Conservation (phyloP, 495 filamentous ascomycete genomes). For the Penicillium subrubescens region DNA sequence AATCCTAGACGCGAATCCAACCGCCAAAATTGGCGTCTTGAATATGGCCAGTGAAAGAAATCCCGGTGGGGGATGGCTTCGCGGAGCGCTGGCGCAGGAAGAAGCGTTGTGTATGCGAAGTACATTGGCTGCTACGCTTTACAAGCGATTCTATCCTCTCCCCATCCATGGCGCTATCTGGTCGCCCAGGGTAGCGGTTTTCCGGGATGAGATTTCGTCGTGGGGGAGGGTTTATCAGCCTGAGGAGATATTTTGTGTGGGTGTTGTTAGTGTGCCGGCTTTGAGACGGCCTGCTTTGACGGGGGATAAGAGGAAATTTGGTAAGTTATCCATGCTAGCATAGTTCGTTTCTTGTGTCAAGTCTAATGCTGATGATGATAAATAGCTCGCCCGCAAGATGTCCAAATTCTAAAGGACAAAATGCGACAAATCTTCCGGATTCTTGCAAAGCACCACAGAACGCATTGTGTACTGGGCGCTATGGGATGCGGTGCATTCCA, state of each 20-base stretch:
- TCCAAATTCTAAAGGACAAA: constrained; percentile 52
- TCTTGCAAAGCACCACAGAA: constrained; percentile 51
- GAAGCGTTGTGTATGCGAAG: constrained; percentile 62
- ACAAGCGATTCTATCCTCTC: constrained; percentile 56
- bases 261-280: constrained; percentile 19
- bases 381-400: constrained; percentile 8
- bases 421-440: constrained; percentile 60
- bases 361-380: background rate
- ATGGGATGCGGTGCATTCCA: constrained; percentile 68
- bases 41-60: constrained; percentile 58
- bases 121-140: constrained; percentile 54
- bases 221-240: constrained; percentile 41
- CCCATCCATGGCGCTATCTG: constrained; percentile 54
- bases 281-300: constrained; percentile 12
- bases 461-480: constrained; percentile 62
- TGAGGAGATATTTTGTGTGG: constrained; percentile 15
- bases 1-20: constrained; percentile 4
- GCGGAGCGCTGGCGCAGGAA: constrained; percentile 59
- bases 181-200: constrained; percentile 45
- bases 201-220: constrained; percentile 40
- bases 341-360: too few relatives aligned
- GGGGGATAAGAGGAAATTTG: constrained; percentile 11
- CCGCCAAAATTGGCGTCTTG: constrained; percentile 26
- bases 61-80: constrained; percentile 58
- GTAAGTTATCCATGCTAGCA: background rate